Evolutionary conservation across 495 filamentous ascomycete genomes (phyloP).

Genomic region (Daldinia vernicosa): DNA sequence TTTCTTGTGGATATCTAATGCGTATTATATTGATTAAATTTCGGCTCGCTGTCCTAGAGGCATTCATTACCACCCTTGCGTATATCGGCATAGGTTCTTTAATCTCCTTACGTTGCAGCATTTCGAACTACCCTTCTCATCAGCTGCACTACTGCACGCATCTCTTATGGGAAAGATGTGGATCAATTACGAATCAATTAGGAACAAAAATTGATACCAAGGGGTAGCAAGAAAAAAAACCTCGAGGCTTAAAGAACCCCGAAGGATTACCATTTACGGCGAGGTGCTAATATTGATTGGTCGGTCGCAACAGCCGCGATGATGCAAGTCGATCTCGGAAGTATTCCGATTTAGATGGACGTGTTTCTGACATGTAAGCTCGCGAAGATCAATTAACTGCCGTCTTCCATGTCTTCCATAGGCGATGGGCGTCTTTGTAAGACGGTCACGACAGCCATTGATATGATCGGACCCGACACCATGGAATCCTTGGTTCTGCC

Average conservation of each 20-base stretch:
- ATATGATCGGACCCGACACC: constrained; percentile 46
- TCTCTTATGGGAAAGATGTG: constrained; percentile 10
- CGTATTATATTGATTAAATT: background rate
- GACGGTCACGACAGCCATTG: constrained; percentile 35
- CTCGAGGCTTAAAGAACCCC: background rate
- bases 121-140: background rate
- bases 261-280: constrained; percentile 43
- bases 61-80: background rate
- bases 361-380: constrained; percentile 28
- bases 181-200: constrained; percentile 14
- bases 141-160: too few relatives aligned
- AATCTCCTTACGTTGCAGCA: background rate
- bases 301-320: constrained; percentile 29
- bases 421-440: constrained; percentile 24
- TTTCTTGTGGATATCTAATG: background rate
- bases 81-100: background rate
- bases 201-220: constrained; percentile 10
- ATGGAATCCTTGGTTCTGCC: constrained; percentile 28
- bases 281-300: constrained; percentile 42
- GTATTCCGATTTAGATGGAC: constrained; percentile 36
- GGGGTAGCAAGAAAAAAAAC: constrained; percentile 14
- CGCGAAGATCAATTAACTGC: constrained; percentile 30
- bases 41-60: background rate
- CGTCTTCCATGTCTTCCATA: constrained; percentile 19
- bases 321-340: constrained; percentile 46